A percentile compares a stretch with the other conserved stretches of the same genome.
Evolutionary conservation across 1,139 yeast genomes (phyloP).

Genomic region (Taphrina sp.): DNA sequence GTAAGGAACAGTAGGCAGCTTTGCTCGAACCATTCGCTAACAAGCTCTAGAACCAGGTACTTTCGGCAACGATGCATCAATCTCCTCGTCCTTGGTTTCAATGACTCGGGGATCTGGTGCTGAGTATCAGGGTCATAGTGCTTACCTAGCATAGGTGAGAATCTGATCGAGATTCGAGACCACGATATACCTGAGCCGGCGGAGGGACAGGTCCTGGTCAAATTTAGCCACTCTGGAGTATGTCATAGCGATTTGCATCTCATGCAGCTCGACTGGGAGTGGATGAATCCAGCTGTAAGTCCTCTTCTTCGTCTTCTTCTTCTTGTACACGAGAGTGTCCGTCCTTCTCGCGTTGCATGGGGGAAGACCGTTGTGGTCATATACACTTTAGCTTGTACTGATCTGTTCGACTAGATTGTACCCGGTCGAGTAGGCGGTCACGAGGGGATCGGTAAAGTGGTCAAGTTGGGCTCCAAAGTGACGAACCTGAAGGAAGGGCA

Average conservation of each 20-base stretch:
- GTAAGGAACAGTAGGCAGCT: background rate
- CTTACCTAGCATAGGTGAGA: too few species aligned
- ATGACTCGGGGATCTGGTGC: too few species aligned
- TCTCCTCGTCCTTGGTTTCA: too few species aligned
- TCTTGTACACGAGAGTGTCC: too few species aligned
- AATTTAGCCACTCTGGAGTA: conserved; percentile 65
- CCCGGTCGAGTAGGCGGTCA: conserved; percentile 33
- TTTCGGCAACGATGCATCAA: too few species aligned
- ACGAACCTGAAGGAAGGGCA: conserved; percentile 27
- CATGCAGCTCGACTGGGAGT: conserved; percentile 72
- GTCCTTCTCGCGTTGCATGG: background rate
- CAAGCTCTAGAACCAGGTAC: too few species aligned
- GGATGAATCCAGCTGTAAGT: conserved; percentile 38
- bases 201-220: conserved; percentile 59
- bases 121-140: too few species aligned
- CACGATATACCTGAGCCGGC: conserved; percentile 64
- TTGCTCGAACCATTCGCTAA: background rate
- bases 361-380: too few species aligned
- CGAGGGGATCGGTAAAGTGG: conserved; percentile 28
- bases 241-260: conserved; percentile 71
- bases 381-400: background rate
- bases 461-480: conserved; percentile 17
- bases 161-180: conserved; percentile 43
- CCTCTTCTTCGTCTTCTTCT: too few species aligned
- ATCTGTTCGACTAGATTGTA: background rate